Percentiles rank a stretch among this genome's conserved stretches.
These are phyloP conservation scores for Achaetomium macrosporum DNA, from an alignment of 2,329 filamentous ascomycete genomes.

Conservation along the genomic window DNA sequence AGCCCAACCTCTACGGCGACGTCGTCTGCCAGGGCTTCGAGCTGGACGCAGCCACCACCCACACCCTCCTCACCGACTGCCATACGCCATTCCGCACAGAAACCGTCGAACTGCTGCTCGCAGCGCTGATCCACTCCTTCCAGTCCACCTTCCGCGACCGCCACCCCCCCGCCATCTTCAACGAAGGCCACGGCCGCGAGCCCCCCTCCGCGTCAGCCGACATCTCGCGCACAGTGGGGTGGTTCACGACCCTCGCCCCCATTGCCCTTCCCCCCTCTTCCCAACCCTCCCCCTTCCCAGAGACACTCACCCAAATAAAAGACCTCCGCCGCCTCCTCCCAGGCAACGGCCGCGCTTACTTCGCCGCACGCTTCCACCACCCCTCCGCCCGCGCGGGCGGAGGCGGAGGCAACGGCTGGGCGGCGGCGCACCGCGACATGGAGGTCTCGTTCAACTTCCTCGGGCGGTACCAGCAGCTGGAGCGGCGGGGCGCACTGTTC, in stretches of 20 bases:
- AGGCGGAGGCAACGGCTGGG: constrained; percentile 22
- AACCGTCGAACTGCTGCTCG: constrained; percentile 36
- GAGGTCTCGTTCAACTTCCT: constrained; percentile 47
- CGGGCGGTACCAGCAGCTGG: constrained; percentile 40
- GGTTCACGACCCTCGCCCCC: constrained; percentile 41
- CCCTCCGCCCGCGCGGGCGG: constrained; percentile 22
- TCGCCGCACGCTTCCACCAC: constrained; percentile 30
- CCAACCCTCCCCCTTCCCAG: constrained; percentile 5
- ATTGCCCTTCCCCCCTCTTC: constrained; percentile 19
- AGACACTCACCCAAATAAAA: constrained; percentile 27
- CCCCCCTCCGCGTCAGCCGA: constrained; percentile 29
- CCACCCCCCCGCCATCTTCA: constrained; percentile 32
- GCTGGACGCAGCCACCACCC: constrained; percentile 28
- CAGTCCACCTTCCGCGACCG: constrained; percentile 31
- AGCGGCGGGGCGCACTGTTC: constrained; percentile 30
- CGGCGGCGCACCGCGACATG: constrained; percentile 31
- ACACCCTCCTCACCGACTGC: constrained; percentile 23
- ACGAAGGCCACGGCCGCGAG: constrained; percentile 39
- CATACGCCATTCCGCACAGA: constrained; percentile 31
- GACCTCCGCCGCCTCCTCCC: constrained; percentile 32
- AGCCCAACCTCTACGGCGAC: constrained; percentile 23
- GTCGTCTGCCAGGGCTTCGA: constrained; percentile 34
- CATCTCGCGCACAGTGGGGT: constrained; percentile 37
- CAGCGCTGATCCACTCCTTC: constrained; percentile 33
- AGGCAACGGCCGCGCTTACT: constrained; percentile 35